Evolutionary conservation across 2,329 filamentous ascomycete genomes (phyloP), one percentile per base, ranked within the genome.

Genomic region (Byssoonygena ceratinophila): DNA sequence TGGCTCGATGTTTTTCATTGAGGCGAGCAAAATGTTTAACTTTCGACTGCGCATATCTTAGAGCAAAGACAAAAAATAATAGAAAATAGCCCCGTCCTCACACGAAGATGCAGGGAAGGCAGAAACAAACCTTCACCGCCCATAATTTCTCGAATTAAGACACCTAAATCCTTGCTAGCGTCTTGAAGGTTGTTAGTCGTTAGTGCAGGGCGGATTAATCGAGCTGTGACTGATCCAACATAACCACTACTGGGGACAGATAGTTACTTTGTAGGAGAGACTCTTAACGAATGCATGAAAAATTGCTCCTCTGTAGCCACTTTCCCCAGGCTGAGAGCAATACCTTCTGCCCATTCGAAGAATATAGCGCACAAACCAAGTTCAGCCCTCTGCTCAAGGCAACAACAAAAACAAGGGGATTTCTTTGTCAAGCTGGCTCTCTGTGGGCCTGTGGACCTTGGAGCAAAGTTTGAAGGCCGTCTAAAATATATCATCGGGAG

Each of bases 401-500:
- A 29, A 11, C 27, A n/a, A n/a, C 34, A 18, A 18, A n/a, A n/a
- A n/a, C n/a, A n/a, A n/a, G n/a, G n/a, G n/a, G n/a, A n/a, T n/a
- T n/a, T n/a, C n/a, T n/a, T n/a, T n/a, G n/a, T n/a, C n/a, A n/a
- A n/a, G n/a, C n/a, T n/a, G n/a, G n/a, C n/a, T n/a, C n/a, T n/a
- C n/a, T n/a, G n/a, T n/a, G n/a, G n/a, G n/a, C n/a, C 4, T 44
- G 40, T 51, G 49, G 49, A 7, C 40, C 49, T 14, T 31, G 14
- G 2, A 41, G 36, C 25, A 51, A 45, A 51, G 49, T 51, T 51
- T 51, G 39, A 44, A 16, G 31, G 18, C 12, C 9, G 16, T 9
- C 14, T 18, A 29, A 51, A 51, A 36, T n/a, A n/a, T n/a, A 51
- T 51, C 31, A 27, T 25, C 49, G 40, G 49, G 40, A 45, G 31